Evolutionary conservation across 1,139 yeast genomes (phyloP).

Genomic region (Hemisphaericaspora subhashii): DNA sequence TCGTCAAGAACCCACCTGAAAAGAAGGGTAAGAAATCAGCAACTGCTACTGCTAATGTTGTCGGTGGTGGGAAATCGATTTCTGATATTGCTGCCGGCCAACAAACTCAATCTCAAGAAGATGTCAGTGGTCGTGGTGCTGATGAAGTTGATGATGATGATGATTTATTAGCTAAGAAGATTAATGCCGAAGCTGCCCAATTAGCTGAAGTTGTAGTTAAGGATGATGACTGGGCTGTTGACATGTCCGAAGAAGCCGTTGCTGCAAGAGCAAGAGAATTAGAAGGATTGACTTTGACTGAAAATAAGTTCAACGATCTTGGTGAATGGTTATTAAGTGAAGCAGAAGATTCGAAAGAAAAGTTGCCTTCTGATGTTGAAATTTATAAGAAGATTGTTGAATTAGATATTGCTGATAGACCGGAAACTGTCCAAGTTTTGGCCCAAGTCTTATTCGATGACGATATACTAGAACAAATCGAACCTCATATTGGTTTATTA

Average conservation of each 20-base stretch:
- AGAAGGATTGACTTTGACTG: conserved; percentile 56
- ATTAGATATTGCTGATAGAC: conserved; percentile 67
- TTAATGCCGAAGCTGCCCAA: conserved; percentile 82
- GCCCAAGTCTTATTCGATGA: conserved; percentile 89
- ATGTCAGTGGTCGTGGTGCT: conserved; percentile 18
- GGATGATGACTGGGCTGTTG: conserved; percentile 98
- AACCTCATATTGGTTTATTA: conserved; percentile 78
- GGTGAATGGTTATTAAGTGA: conserved; percentile 83
- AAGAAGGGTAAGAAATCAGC: conserved; percentile 66
- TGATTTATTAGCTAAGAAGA: conserved; percentile 75
- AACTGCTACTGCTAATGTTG: conserved; percentile 88
- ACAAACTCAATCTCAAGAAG: conserved; percentile 32
- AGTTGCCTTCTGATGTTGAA: conserved; percentile 81
- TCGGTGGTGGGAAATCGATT: conserved; percentile 83
- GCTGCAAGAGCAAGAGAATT: conserved; percentile 88
- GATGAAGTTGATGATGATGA: conserved; percentile 64
- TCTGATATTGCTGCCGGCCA: conserved; percentile 71
- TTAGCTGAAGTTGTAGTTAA: conserved; percentile 63
- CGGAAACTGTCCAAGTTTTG: conserved; percentile 84
- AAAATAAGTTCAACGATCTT: conserved; percentile 60
- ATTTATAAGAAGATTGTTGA: conserved; percentile 88
- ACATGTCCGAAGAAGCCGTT: conserved; percentile 95
- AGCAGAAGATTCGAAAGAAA: conserved; percentile 53
- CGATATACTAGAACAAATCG: conserved; percentile 70
- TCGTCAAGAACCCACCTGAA: conserved; percentile 90